phyloP scores from a whole-genome alignment of 495 filamentous ascomycete genomes.

The Cercophora sp. region DNA sequence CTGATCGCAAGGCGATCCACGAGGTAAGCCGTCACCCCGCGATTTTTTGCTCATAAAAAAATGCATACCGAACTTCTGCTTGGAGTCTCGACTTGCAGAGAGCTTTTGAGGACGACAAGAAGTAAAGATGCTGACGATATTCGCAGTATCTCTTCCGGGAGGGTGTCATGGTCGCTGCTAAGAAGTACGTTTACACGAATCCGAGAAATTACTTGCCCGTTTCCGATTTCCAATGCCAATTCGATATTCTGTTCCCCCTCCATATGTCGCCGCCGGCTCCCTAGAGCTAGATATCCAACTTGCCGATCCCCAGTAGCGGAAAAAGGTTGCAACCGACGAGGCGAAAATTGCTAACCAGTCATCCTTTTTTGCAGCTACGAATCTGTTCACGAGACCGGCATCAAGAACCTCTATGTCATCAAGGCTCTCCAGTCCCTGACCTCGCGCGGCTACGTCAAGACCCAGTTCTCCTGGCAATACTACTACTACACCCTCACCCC shows the following conservation, averaged over 20 bases:
- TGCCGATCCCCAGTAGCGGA: too few relatives aligned
- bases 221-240: slow-evolving; percentile 5
- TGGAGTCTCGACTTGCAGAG: too few relatives aligned
- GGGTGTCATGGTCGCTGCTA: slow-evolving; percentile 98
- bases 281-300: too few relatives aligned
- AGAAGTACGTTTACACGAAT: slow-evolving; percentile 54
- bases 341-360: slow-evolving; percentile 26
- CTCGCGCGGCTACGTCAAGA: slow-evolving; percentile 98
- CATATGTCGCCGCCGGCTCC: not conserved
- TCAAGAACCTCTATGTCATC: slow-evolving; percentile 98
- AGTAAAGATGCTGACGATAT: slow-evolving; percentile 31
- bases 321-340: too few relatives aligned
- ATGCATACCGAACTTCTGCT: too few relatives aligned
- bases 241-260: not conserved
- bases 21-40: slow-evolving; percentile 40
- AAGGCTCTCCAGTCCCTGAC: slow-evolving; percentile 97
- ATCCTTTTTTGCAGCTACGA: slow-evolving; percentile 28
- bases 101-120: too few relatives aligned
- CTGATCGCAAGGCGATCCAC: slow-evolving; percentile 99
- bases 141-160: slow-evolving; percentile 97
- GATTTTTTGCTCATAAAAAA: too few relatives aligned
- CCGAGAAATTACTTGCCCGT: slow-evolving; percentile 6
- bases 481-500: slow-evolving; percentile 99
- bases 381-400: slow-evolving; percentile 43
- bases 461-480: slow-evolving; percentile 99